Base-by-base conservation (phyloP, 768 basidiomycete species). In the Candolleomyces aberdarensis region DNA sequence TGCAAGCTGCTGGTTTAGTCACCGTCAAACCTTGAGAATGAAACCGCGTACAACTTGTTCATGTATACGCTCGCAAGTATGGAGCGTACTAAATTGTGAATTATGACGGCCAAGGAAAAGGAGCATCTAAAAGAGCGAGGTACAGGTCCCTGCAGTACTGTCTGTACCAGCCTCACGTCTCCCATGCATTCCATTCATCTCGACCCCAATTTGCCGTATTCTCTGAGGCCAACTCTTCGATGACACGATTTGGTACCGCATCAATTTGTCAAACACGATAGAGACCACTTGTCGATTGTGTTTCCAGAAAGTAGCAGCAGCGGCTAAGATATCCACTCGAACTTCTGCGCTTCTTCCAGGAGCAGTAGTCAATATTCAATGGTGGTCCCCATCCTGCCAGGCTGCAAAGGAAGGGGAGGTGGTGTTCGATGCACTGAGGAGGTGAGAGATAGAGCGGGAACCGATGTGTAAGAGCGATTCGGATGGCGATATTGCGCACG, bases 201-300 rank as follows among this genome's bases (percentile, higher is more conserved):
- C 83, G 80, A 20, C 78, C 79, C 92, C 92, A 94, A 31, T 76
- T 81, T 1, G 77, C 78, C 22, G 91, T 87, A 48, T 83, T 83
- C 40, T 85, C 79, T 92, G 92, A 94, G 0, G 85, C 83, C 5
- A 80, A 76, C 65, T 86, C 85, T 4, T 80, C 79, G 32, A 94
- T 82, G 43, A 92, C 84, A 98, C 89, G 59, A 98, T 92, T 70
- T 97, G 95, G 74, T 99, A 99, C 71, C 98, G 96, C 86, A 98
- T 91, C 57, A 98, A 78, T 76, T 99, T 99, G 80, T 98, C 97
- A 63, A 96, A 89, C 8, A 98, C 94, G 69, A 99, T 95, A 15
- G 83, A 81, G 51, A 95, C 80, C 86, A 95, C 92, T 67, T 98
- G 95, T 31, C 83, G 78, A 68, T 91, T 94, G 66, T 86, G 74